These are phyloP conservation scores for Globisporangium lucens DNA, from an alignment of 352 stramenopile genomes.

Conservation along the genomic window DNA sequence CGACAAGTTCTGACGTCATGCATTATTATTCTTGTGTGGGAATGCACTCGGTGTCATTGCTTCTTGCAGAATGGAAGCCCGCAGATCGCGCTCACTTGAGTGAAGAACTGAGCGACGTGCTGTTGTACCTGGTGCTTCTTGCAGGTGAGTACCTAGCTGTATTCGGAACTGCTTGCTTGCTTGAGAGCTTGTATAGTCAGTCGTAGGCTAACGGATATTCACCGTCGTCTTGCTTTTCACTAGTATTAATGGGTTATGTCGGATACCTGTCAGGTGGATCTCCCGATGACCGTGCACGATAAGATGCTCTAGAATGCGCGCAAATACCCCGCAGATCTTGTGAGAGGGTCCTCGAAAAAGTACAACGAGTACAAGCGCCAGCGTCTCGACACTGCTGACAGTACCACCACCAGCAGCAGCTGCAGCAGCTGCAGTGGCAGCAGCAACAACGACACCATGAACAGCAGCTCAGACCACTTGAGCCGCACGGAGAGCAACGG, in stretches of 20 bases:
- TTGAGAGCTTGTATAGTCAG: no score
- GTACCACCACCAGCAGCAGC: no score
- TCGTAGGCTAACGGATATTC: background rate
- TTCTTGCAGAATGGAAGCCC: conserved; percentile 48
- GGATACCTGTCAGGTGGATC: conserved; percentile 90
- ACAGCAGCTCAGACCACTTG: background rate
- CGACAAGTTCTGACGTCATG: background rate
- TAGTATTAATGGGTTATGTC: background rate
- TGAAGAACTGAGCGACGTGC: conserved; percentile 95
- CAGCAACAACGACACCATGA: background rate
- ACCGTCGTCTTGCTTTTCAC: background rate
- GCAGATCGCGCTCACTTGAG: conserved; percentile 88
- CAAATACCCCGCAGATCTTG: conserved; percentile 74
- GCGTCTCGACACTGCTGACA: conserved; percentile 33
- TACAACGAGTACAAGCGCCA: conserved; percentile 79
- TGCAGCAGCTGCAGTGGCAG: background rate
- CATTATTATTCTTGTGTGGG: background rate
- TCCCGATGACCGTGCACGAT: conserved; percentile 82
- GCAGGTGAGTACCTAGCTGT: conserved; percentile 31
- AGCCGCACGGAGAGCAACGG: background rate
- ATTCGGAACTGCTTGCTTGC: no score
- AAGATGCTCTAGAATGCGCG: conserved; percentile 91
- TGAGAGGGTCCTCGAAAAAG: conserved; percentile 70
- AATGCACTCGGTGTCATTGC: no score
- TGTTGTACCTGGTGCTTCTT: conserved; percentile 94